Evolutionary conservation across 129 eudicot genomes (phyloP), one percentile per base, ranked within the genome.

Genomic region (Ambrosia artemisiifolia): DNA sequence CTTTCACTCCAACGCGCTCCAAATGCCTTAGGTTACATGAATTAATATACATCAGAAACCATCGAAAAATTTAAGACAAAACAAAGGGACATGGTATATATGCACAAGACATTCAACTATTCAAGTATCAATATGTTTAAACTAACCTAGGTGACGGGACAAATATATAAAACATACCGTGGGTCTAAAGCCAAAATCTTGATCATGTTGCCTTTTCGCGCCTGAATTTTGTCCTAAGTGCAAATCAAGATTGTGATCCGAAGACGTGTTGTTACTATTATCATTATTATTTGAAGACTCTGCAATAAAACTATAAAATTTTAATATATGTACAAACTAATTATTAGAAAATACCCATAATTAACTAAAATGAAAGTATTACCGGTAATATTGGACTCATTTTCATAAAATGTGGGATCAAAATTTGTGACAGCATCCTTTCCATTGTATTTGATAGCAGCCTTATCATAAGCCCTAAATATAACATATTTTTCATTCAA

Each of bases 381-480:
- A 90, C 94, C 94, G 2, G 71, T 70, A 7, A 83, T 38, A 55
- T 77, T 69, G 47, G 84, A 87, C 74, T 90, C 95, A 61, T 77
- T 85, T 38, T 87, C 86, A 53, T 90, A 90, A 60, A 76, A 79
- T 66, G 80, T 75, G 43, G 96, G 89, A 83, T 87, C 96, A 85
- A 90, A 90, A 74, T 90, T 90, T 57, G 96, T 90, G 55, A 90
- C 96, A 33, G 96, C 95, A 78, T 90, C 96, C 79, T 90, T 90
- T 50, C 96, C 96, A 70, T 87, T 90, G 74, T 91, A 85, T 74
- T 87, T 90, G 63, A 90, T 85, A 20, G 96, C 95, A 63, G 96
- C 96, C 85, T 87, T 90, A 46, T 90, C 96, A 80, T 90, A 90
- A 74, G 96, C 96, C 85, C 96, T 90, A 78, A 63, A 67, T 42